Conservation (phyloP, 495 filamentous ascomycete genomes). For the Penicillium egyptiacum region DNA sequence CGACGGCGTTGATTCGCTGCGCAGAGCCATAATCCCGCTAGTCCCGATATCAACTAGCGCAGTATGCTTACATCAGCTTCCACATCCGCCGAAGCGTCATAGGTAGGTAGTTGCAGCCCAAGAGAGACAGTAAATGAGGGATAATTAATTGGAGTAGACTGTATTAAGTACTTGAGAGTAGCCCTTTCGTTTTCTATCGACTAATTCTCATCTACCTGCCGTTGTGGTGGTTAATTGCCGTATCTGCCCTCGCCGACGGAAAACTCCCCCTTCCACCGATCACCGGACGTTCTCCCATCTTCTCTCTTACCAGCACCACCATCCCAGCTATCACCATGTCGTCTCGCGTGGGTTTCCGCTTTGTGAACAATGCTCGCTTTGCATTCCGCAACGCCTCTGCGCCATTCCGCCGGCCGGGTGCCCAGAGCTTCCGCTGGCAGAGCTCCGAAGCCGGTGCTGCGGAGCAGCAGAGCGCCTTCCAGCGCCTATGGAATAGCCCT, state of each 20-base stretch:
- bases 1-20: conserved; percentile 29
- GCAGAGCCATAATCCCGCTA: conserved; percentile 23
- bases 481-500: conserved; percentile 81
- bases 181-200: background rate
- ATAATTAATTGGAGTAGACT: background rate
- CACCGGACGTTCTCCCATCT: conserved; percentile 28
- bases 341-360: conserved; percentile 50
- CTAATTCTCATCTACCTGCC: background rate
- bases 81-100: conserved; percentile 22
- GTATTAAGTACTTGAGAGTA: background rate
- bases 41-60: conserved; percentile 16
- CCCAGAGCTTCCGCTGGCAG: conserved; percentile 62
- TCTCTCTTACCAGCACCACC: conserved; percentile 21
- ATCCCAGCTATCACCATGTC: conserved; percentile 39
- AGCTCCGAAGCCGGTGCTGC: conserved; percentile 57
- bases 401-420: conserved; percentile 54
- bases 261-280: conserved; percentile 27
- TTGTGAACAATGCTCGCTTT: conserved; percentile 52
- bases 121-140: background rate
- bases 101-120: background rate
- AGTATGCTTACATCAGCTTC: conserved; percentile 38
- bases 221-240: conserved; percentile 14
- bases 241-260: conserved; percentile 15
- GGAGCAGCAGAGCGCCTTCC: conserved; percentile 59
- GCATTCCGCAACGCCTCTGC: conserved; percentile 50